A percentile compares a stretch with the other conserved stretches of the same genome.
Conservation (phyloP, 495 filamentous ascomycete genomes). For the Penicillium ochrochloron region DNA sequence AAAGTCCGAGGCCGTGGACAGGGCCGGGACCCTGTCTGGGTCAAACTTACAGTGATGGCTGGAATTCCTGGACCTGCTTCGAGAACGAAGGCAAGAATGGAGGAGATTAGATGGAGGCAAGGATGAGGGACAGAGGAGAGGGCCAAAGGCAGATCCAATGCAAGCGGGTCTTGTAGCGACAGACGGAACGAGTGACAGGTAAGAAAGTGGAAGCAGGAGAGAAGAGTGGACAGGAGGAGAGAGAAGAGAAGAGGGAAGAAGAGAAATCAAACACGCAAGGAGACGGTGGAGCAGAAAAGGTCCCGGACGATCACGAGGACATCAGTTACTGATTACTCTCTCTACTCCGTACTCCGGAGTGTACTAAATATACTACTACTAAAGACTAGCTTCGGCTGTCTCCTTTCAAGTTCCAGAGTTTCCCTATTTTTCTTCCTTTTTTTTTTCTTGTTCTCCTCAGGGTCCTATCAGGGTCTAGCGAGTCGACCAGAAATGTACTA, state of each 20-base stretch:
- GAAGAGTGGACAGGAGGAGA: conserved; percentile 11
- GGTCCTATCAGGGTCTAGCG: conserved; percentile 4
- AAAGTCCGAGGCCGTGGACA: background rate
- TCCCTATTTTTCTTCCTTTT: background rate
- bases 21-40: conserved; percentile 11
- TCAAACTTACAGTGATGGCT: conserved; percentile 16
- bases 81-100: conserved; percentile 11
- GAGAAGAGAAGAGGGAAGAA: conserved; percentile 12
- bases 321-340: background rate
- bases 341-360: background rate
- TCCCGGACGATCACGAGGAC: conserved; percentile 17
- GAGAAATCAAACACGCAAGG: conserved; percentile 17
- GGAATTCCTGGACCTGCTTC: conserved; percentile 16
- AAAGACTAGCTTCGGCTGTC: background rate
- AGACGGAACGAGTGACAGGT: conserved; percentile 15
- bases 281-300: background rate
- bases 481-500: background rate
- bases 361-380: conserved; percentile 1
- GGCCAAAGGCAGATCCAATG: background rate
- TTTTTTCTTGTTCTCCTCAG: background rate
- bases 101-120: background rate
- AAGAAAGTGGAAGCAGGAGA: conserved; percentile 17
- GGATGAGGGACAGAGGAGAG: background rate
- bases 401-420: background rate
- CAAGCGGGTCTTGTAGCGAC: conserved; percentile 15